These are phyloP conservation scores for Thermochaetoides thermophila DNA, from an alignment of 495 filamentous ascomycete species.

Conservation along the genomic window DNA sequence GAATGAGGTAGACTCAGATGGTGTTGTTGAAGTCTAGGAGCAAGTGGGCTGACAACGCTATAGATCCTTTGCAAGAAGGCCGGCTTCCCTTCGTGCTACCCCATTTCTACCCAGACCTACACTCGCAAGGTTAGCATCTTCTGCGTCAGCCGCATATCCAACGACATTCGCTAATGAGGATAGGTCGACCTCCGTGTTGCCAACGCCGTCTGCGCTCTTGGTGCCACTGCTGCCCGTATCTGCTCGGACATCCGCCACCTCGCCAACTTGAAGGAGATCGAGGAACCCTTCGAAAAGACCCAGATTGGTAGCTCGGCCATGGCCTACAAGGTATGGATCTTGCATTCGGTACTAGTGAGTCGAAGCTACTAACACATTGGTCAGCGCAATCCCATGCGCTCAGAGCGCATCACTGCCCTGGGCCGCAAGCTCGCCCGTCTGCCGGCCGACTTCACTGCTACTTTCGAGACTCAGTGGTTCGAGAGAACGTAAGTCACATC, in stretches of 20 bases:
- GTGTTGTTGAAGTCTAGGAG: neutral
- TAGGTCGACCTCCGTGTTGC: conserved; percentile 68
- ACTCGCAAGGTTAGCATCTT: conserved; percentile 37
- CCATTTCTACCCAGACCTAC: conserved; percentile 61
- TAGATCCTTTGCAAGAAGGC: conserved; percentile 59
- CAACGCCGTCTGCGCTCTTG: conserved; percentile 70
- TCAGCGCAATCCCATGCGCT: conserved; percentile 49
- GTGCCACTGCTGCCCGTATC: conserved; percentile 64
- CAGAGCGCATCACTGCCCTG: conserved; percentile 67
- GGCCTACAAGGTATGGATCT: conserved; percentile 64
- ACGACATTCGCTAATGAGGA: neutral
- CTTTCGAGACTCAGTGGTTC: conserved; percentile 74
- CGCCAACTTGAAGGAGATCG: conserved; percentile 51
- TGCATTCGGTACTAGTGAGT: neutral
- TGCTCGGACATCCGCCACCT: conserved; percentile 60
- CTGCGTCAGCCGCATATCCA: neutral
- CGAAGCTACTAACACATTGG: neutral
- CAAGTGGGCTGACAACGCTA: neutral
- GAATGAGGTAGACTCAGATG: conserved; percentile 39
- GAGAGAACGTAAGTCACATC: conserved; percentile 41
- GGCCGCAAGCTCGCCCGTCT: conserved; percentile 54
- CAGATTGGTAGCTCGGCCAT: conserved; percentile 42
- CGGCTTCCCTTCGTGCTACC: conserved; percentile 60
- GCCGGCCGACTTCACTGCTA: conserved; percentile 55
- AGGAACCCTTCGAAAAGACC: conserved; percentile 80